phyloP scores from a whole-genome alignment of 2,329 filamentous ascomycete species.

The Ophiostoma perfectum region DNA sequence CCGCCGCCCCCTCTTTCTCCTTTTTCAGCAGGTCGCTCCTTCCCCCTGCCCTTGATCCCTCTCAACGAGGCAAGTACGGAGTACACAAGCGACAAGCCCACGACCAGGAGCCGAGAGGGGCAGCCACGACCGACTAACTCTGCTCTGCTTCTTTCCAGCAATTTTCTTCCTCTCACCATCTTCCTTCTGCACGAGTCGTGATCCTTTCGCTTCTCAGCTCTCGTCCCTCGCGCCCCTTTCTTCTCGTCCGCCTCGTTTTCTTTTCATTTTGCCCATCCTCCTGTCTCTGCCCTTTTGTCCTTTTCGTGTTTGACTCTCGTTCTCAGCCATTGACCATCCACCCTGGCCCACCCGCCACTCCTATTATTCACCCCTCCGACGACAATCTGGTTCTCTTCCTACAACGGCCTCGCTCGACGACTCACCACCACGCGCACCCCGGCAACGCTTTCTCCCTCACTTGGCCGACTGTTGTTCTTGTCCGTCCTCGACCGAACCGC shows the following conservation, averaged over 20 bases:
- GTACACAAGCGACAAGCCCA: conserved; percentile 5
- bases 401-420: background rate
- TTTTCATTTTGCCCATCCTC: background rate
- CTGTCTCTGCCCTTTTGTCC: background rate
- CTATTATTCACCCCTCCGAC: conserved; percentile 14
- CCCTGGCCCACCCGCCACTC: conserved; percentile 11
- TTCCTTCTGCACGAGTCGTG: conserved; percentile 10
- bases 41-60: conserved; percentile 4
- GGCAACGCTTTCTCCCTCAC: background rate
- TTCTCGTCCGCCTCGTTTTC: background rate
- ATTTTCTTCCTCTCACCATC: conserved; percentile 3
- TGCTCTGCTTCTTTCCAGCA: background rate
- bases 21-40: conserved; percentile 21
- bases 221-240: background rate
- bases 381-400: background rate
- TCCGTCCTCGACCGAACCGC: background rate
- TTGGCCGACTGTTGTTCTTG: background rate
- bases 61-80: conserved; percentile 10
- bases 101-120: conserved; percentile 23
- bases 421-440: background rate
- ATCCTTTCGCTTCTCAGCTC: conserved; percentile 8
- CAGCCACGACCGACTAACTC: conserved; percentile 18
- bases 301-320: conserved; percentile 1
- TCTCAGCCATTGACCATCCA: background rate
- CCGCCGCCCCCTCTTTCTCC: conserved; percentile 19